These are phyloP conservation scores for Rosa lucieae DNA, from an alignment of 306 rosid genomes.

Conservation along the genomic window DNA sequence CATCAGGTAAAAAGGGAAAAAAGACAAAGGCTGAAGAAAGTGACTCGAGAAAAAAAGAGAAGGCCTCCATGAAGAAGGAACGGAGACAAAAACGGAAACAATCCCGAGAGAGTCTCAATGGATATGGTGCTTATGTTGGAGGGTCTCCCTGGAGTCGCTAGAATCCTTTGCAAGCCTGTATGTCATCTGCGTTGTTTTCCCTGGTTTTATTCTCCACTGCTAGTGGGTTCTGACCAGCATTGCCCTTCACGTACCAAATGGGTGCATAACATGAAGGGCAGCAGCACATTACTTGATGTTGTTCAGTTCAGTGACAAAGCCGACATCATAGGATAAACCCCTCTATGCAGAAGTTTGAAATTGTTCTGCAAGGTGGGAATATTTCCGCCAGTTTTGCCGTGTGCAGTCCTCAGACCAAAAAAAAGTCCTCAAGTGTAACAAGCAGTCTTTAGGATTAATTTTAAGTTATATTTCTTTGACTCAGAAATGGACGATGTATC, in stretches of 20 bases:
- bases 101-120: constrained; percentile 25
- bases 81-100: constrained; percentile 32
- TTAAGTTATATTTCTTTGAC: background rate
- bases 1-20: constrained; percentile 41
- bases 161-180: constrained; percentile 4
- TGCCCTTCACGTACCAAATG: background rate
- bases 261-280: background rate
- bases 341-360: background rate
- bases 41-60: constrained; percentile 42
- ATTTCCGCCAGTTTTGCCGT: constrained; percentile 5
- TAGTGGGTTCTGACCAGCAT: background rate
- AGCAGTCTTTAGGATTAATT: background rate
- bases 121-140: constrained; percentile 21
- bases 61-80: constrained; percentile 21
- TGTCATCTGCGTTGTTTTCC: background rate
- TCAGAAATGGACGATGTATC: background rate
- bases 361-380: background rate
- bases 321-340: background rate
- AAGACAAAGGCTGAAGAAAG: constrained; percentile 31
- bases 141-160: constrained; percentile 34
- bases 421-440: background rate
- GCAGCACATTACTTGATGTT: background rate
- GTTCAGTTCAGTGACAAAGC: background rate
- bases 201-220: background rate
- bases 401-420: background rate